These are phyloP conservation scores for Stipa capillata DNA, from an alignment of 176 grass and related monocot species.

Conservation along the genomic window DNA sequence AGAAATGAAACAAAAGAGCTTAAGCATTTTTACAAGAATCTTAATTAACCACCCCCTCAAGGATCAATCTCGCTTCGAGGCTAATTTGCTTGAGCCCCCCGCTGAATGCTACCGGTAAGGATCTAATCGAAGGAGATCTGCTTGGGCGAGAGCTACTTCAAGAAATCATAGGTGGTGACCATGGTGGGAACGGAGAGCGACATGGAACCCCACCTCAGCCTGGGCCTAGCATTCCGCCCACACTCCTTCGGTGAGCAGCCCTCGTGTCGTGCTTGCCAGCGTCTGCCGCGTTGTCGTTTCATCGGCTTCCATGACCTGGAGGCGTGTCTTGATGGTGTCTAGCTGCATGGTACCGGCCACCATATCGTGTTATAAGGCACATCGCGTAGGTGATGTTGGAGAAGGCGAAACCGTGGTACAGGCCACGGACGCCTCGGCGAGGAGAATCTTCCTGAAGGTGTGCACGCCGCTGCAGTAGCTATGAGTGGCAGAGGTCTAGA, in stretches of 20 bases:
- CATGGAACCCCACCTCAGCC: conserved; percentile 80
- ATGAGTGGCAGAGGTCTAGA: conserved; percentile 32
- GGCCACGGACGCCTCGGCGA: conserved; percentile 63
- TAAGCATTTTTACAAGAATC: conserved; percentile 23
- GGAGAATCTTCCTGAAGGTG: conserved; percentile 64
- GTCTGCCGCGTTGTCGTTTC: conserved; percentile 19
- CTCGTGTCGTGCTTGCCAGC: conserved; percentile 50
- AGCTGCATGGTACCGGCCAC: conserved; percentile 98
- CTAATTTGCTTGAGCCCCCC: not conserved
- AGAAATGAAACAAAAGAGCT: not conserved
- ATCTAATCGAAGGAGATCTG: conserved; percentile 30
- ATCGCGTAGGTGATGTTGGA: conserved; percentile 93
- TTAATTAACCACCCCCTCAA: conserved; percentile 16
- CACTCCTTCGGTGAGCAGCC: conserved; percentile 66
- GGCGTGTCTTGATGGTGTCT: conserved; percentile 91
- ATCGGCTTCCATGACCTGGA: conserved; percentile 77
- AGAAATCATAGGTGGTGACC: conserved; percentile 77
- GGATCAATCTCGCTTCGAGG: conserved; percentile 12
- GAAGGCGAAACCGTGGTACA: conserved; percentile 90
- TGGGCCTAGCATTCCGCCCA: conserved; percentile 76
- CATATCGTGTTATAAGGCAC: conserved; percentile 91
- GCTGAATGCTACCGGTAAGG: not conserved
- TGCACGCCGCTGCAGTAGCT: conserved; percentile 63
- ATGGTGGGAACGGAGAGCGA: conserved; percentile 74
- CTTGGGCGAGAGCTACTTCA: conserved; percentile 77